Evolutionary conservation across 1,139 yeast species (phyloP), one percentile per base, ranked within the genome.

Genomic region (Casaregolazyma suthepensis): DNA sequence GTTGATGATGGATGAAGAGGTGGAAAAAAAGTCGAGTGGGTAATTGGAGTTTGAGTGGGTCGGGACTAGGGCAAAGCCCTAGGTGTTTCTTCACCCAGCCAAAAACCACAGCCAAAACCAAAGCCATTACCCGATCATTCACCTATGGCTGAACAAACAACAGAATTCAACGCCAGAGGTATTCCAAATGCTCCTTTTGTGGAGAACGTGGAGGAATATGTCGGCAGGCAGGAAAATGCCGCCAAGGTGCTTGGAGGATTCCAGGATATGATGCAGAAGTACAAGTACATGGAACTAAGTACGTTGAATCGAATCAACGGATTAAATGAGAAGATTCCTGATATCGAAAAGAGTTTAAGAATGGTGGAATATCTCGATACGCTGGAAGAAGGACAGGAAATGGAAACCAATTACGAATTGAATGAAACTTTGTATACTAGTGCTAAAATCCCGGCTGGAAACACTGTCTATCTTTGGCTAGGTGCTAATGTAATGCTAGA

Each of bases 401-500:
- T 89, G 52, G 82, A 80, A 55, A 81, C 93, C 31, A 86, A 86
- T 67, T 94, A 87, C 66, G 97, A 91, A 70, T 77, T 93, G 64
- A 91, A 93, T 69, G 98, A 93, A 64, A 93, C 99, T 0, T 76
- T 93, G 51, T 93, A 83, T 66, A 86, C 97, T 15, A 82, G 82
- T 57, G 99, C 99, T 1, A 77, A 77, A 40, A 77, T 93, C 42
- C 42, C 47, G 13, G 74, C 76, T 18, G 76, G 81, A n/a, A 81
- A 86, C 50, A 75, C 74, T 17, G 99, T 93, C 1, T 82, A 82
- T 59, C 76, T 93, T 53, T 93, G 99, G 99, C 77, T 93, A 19
- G 99, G 99, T 65, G 98, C 99, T 1, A 96, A 91, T 64, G 94
- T 93, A 18, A 93, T 93, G 99, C 76, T 94, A 64, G 99, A 93